Evolutionary conservation across 2,329 filamentous ascomycete species (phyloP), one percentile per base, ranked within the genome.

Genomic region (Grosmannia penicillata): DNA sequence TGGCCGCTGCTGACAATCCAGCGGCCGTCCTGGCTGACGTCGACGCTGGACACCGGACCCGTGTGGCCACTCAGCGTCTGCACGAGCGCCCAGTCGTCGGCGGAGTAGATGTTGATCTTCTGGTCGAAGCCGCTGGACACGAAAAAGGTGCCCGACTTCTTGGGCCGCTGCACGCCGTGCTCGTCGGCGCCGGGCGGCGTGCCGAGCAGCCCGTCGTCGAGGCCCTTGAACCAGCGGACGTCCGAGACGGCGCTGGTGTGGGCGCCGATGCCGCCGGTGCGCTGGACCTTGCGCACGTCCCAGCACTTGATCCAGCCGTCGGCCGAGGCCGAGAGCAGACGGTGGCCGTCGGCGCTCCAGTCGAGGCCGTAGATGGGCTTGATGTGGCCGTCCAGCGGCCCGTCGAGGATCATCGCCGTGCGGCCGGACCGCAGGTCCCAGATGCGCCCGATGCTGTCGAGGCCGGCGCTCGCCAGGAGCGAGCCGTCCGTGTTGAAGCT

Each of bases 221-320:
- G 63, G 3, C 91, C 89, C 57, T 91, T 93, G 63, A 81, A 96
- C 85, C 91, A 96, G 45, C 86, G 70, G 45, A 98, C 62, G 56
- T 98, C 91, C 1, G 86, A 91, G 8, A 98, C 87, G 25, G 91
- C 82, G 46, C 85, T 89, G 36, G 75, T 80, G 56, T 98, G 91
- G 7, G 91, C 89, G 35, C 89, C 91, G 33, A 98, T 81, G 15
- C 82, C 83, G 11, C 84, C 89, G 0, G 75, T 79, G 45, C 78
- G 78, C 49, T 82, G 74, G 35, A 96, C 87, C 51, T 91, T 89
- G 33, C 91, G 77, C 37, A 98, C 70, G 54, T 98, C 91, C 91
- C 91, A 98, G 60, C 89, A 95, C 58, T 95, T 96, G 52, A 94
- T 78, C 73, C 91, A 96, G 15, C 89, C 89, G 53, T 98, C 91